Base-by-base conservation (phyloP, 2,329 filamentous ascomycete genomes). In the Dothistroma pini region DNA sequence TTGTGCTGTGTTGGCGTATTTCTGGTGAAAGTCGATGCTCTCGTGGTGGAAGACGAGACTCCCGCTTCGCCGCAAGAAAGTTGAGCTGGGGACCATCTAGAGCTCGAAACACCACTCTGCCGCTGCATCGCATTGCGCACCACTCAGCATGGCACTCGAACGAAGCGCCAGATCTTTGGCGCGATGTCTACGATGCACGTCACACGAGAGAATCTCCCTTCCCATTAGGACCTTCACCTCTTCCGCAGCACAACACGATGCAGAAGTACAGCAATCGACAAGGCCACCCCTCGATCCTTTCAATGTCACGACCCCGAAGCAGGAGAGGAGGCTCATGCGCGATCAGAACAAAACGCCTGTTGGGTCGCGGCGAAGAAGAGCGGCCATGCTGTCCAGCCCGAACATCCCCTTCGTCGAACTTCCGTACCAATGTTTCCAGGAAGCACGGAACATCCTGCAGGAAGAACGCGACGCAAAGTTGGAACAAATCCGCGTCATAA, bases 351-450 rank as follows among this genome's bases (percentile, higher is more conserved):
- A 75, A 53, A 82, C 86, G 63, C 91, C 91, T 56, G 81, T 96
- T 70, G 93, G 93, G 55, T 96, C 92, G 51, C 87, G 93, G 69
- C 86, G 65, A 81, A 88, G 93, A 65, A 88, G 93, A 74, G 78
- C 77, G 54, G 75, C 74, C 48, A 66, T 75, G 29, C 61, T 63
- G 10, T 64, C 83, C 71, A 84, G 79, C 69, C 84, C 79, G 41
- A 78, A 83, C 64, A 79, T 96, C 54, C 91, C 93, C 29, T 97
- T 99, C 74, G 91, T 96, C 80, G 89, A 93, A 74, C 81, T 99
- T 68, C 95, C 95, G 19, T 99, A 96, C 79, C 93, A 97, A 82
- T 95, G 91, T 77, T 99, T 97, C 80, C 95, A 99, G 78, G 93
- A 97, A 79, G 95, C 95, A 47, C 86, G 93, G 65, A 90, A 91